A percentile compares a stretch with the other conserved stretches of the same genome.
phyloP scores from a whole-genome alignment of 257 asterid species.

The Solanum verrucosum region DNA sequence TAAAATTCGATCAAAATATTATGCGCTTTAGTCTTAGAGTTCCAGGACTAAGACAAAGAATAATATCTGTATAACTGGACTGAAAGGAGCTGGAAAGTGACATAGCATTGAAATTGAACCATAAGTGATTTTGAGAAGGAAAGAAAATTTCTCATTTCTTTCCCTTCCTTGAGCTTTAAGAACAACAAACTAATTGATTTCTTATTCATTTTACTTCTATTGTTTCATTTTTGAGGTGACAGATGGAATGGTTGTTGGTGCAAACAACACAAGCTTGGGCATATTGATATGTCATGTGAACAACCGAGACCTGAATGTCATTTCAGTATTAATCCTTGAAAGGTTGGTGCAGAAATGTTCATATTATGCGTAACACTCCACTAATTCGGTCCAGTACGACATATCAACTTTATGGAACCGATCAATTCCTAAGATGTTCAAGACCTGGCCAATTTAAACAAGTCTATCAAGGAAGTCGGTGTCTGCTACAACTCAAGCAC shows the following conservation, averaged over 20 bases:
- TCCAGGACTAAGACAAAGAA: background rate
- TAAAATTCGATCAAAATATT: background rate
- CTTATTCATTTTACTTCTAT: background rate
- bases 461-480: background rate
- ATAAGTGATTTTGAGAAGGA: background rate
- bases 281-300: background rate
- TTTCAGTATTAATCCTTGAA: background rate
- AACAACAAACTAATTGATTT: background rate
- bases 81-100: background rate
- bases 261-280: background rate
- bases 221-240: background rate
- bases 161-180: background rate
- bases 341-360: background rate
- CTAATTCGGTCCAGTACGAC: background rate
- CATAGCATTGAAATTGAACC: background rate
- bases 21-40: background rate
- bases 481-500: background rate
- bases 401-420: background rate
- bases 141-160: background rate
- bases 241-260: background rate
- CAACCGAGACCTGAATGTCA: background rate
- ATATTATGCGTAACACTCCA: background rate
- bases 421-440: background rate
- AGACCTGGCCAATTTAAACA: background rate
- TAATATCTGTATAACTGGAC: background rate